phyloP scores from a whole-genome alignment of 345 rosid genomes.

The Theobroma cacao region DNA sequence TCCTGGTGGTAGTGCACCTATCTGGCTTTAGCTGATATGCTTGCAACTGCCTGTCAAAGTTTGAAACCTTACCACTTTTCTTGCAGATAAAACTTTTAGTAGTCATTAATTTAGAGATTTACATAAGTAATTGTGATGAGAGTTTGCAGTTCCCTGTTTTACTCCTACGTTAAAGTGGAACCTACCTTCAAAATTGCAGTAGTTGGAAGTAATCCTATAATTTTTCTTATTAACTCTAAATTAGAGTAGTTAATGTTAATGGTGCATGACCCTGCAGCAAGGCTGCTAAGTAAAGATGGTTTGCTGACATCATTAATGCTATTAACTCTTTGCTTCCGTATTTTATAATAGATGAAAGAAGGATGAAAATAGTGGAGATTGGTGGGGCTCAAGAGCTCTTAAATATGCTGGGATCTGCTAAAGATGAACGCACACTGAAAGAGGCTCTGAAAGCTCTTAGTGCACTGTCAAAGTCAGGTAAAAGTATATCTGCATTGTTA shows the following conservation, averaged over 20 bases:
- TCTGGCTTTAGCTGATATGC: neutral
- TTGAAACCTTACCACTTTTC: neutral
- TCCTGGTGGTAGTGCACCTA: too few relatives aligned
- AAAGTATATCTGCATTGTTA: neutral
- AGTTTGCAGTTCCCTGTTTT: neutral
- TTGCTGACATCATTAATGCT: neutral
- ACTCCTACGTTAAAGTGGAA: neutral
- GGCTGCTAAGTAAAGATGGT: neutral
- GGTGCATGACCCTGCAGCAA: conserved; percentile 7
- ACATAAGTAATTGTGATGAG: neutral
- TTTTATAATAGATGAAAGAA: conserved; percentile 59
- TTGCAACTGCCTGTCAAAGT: neutral
- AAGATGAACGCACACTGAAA: conserved; percentile 76
- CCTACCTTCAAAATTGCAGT: neutral
- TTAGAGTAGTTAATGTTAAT: neutral
- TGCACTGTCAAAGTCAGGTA: conserved; percentile 71
- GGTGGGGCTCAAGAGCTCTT: conserved; percentile 87
- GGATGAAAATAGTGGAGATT: conserved; percentile 85
- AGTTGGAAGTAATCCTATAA: neutral
- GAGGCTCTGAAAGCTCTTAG: conserved; percentile 79
- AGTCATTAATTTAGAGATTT: neutral
- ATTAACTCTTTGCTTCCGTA: conserved; percentile 1
- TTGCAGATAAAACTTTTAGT: neutral
- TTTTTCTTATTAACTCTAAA: neutral
- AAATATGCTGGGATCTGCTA: conserved; percentile 69